Conservation (phyloP, 1,284 basidiomycete species). For the Apiotrichum montevideense region DNA sequence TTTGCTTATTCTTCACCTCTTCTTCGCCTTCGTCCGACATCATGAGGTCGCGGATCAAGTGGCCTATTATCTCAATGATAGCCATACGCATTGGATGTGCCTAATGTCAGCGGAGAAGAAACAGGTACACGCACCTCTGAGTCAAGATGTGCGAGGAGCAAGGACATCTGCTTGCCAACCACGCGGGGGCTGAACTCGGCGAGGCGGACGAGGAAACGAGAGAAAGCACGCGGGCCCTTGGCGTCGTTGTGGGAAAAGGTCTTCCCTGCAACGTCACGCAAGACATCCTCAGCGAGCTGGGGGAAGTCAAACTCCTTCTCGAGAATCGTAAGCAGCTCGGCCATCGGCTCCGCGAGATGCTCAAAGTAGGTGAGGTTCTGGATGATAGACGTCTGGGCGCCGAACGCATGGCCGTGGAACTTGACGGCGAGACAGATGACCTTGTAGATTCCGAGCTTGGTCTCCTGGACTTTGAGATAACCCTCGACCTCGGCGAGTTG, state of each 20-base stretch:
- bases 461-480: conserved; percentile 74
- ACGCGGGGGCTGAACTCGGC: conserved; percentile 77
- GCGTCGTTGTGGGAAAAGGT: conserved; percentile 54
- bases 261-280: conserved; percentile 52
- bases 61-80: conserved; percentile 77
- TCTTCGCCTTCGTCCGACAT: conserved; percentile 55
- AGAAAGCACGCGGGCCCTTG: conserved; percentile 82
- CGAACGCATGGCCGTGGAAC: conserved; percentile 74
- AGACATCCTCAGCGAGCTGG: conserved; percentile 82
- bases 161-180: conserved; percentile 81
- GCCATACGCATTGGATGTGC: conserved; percentile 95
- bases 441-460: conserved; percentile 72
- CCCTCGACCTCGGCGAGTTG: conserved; percentile 77
- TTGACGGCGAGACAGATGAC: conserved; percentile 90
- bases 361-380: conserved; percentile 91
- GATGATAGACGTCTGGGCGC: conserved; percentile 83
- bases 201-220: conserved; percentile 74
- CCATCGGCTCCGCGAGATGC: conserved; percentile 89
- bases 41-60: conserved; percentile 71
- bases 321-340: conserved; percentile 75
- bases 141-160: conserved; percentile 80
- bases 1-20: conserved; percentile 68
- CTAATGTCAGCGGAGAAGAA: conserved; percentile 45
- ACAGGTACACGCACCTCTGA: conserved; percentile 63
- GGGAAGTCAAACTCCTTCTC: conserved; percentile 82